These are phyloP conservation scores for Anacardium occidentale DNA, from an alignment of 345 rosid genomes.

Conservation along the genomic window DNA sequence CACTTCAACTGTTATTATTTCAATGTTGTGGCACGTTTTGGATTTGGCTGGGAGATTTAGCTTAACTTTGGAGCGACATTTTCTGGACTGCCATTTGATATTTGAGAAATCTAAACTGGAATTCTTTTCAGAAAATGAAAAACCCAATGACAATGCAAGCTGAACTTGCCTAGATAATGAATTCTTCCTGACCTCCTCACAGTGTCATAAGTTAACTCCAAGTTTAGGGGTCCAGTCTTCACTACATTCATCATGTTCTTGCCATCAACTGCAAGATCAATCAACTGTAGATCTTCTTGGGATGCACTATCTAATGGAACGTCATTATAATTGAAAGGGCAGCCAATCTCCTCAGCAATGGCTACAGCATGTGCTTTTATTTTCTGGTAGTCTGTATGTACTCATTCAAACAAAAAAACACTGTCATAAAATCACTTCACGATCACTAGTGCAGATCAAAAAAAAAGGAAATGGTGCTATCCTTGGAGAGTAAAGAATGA, in stretches of 20 bases:
- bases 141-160: constrained; percentile 72
- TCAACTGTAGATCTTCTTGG: constrained; percentile 68
- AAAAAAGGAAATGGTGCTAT: background rate
- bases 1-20: constrained; percentile 29
- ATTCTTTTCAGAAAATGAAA: constrained; percentile 54
- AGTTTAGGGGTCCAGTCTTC: constrained; percentile 90
- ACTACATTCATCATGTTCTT: constrained; percentile 48
- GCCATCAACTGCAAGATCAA: constrained; percentile 76
- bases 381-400: constrained; percentile 76
- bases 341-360: constrained; percentile 69
- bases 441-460: background rate
- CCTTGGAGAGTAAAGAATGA: constrained; percentile 1
- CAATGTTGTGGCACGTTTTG: constrained; percentile 39
- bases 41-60: background rate
- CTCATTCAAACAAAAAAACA: background rate
- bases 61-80: constrained; percentile 69
- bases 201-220: constrained; percentile 74
- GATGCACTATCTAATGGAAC: constrained; percentile 62
- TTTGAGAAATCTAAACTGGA: constrained; percentile 41
- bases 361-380: constrained; percentile 82
- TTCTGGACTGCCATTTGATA: constrained; percentile 70
- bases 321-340: constrained; percentile 63
- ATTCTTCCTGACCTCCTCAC: constrained; percentile 77
- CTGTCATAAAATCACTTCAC: background rate
- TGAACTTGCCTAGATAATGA: constrained; percentile 62